A percentile compares a stretch with the other conserved stretches of the same genome.
Conservation (phyloP, 139 green algal species). For the Mesostigma viride region DNA sequence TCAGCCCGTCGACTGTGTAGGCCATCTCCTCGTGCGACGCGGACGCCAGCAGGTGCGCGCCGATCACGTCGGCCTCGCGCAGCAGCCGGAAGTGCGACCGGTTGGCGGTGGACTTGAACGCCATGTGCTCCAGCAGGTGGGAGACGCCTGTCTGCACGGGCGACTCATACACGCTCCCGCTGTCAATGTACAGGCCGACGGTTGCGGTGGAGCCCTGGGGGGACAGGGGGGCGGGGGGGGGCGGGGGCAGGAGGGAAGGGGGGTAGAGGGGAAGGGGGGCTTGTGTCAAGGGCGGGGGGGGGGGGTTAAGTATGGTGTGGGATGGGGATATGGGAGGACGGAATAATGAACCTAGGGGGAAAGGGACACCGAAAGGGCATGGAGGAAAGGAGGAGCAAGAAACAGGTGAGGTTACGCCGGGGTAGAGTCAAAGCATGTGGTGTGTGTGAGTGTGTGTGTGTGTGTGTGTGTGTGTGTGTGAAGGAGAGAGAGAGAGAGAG, state of each 20-base stretch:
- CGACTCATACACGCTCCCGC: conserved; percentile 45
- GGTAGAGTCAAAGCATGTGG: too few species aligned
- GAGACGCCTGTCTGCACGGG: conserved; percentile 46
- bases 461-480: too few species aligned
- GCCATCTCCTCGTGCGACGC: conserved; percentile 55
- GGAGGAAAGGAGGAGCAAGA: neutral
- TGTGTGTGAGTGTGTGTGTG: too few species aligned
- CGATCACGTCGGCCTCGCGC: conserved; percentile 75
- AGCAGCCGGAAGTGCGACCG: conserved; percentile 60
- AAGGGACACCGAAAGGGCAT: neutral
- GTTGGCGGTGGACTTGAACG: conserved; percentile 77
- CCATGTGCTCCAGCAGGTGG: conserved; percentile 83
- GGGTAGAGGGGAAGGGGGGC: neutral
- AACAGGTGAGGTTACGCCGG: too few species aligned
- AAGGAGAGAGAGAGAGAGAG: too few species aligned
- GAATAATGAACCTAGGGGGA: neutral
- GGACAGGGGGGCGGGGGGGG: neutral
- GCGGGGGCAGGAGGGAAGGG: neutral
- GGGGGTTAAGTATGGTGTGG: neutral
- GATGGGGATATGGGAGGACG: neutral
- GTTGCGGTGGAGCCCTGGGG: conserved; percentile 70
- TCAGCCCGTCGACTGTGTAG: conserved; percentile 80
- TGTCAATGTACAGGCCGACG: conserved; percentile 80
- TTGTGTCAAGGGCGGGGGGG: neutral
- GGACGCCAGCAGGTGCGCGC: conserved; percentile 67